Percentiles rank a stretch among this genome's conserved stretches.
Conservation (phyloP, 1,139 yeast genomes). For the Yamadazyma oceani region DNA sequence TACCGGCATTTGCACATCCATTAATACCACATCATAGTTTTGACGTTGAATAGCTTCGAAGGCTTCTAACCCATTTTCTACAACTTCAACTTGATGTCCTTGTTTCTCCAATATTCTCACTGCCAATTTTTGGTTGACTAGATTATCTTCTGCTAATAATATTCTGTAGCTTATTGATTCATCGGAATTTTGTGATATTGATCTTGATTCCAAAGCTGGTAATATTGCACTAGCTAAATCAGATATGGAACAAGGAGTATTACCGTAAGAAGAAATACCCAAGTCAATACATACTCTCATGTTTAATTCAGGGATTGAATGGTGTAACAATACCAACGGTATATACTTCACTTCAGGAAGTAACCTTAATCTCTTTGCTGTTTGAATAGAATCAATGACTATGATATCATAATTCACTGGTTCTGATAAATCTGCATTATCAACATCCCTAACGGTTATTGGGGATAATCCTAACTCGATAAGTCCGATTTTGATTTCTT, state of each 20-base stretch:
- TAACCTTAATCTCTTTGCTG: constrained; percentile 66
- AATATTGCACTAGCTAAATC: constrained; percentile 81
- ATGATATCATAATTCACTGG: constrained; percentile 75
- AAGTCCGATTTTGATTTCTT: constrained; percentile 43
- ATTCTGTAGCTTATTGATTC: constrained; percentile 75
- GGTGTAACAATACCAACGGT: constrained; percentile 76
- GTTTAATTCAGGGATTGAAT: constrained; percentile 74
- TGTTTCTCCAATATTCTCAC: constrained; percentile 79
- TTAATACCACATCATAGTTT: constrained; percentile 75
- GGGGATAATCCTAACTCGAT: constrained; percentile 49
- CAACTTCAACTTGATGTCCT: constrained; percentile 80
- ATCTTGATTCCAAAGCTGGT: constrained; percentile 81
- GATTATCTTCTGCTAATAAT: constrained; percentile 81
- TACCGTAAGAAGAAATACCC: constrained; percentile 86
- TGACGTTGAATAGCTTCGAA: constrained; percentile 68
- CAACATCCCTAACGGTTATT: constrained; percentile 50
- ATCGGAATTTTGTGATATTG: constrained; percentile 77
- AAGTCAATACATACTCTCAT: constrained; percentile 80
- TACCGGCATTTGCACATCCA: constrained; percentile 96
- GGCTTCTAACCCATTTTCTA: constrained; percentile 83
- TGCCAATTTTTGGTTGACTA: constrained; percentile 84
- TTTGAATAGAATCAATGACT: constrained; percentile 75
- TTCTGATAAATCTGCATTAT: constrained; percentile 49
- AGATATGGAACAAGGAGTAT: constrained; percentile 79
- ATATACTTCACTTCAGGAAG: constrained; percentile 77